Percentiles rank a stretch among this genome's conserved stretches.
Conservation (phyloP, 2,329 filamentous ascomycete species). For the Ophiocordyceps robertsii region DNA sequence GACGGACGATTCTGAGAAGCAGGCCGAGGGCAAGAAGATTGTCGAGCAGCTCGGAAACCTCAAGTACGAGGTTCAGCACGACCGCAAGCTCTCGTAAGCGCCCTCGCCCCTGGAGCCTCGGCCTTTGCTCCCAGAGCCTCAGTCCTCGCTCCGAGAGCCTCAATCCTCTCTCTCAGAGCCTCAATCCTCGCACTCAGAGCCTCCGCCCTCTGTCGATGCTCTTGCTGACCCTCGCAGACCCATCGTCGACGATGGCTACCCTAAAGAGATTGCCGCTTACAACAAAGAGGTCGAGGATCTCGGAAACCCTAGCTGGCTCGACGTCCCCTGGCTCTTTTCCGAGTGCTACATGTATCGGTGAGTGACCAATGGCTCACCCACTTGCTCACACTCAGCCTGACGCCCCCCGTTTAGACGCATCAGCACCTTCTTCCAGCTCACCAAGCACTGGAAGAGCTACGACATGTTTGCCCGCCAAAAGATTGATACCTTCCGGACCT, state of each 20-base stretch:
- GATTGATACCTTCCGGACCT: conserved; percentile 82
- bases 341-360: conserved; percentile 91
- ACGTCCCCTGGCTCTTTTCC: conserved; percentile 74
- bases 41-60: conserved; percentile 65
- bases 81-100: conserved; percentile 60
- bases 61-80: conserved; percentile 92
- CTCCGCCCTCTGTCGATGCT: neutral
- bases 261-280: conserved; percentile 72
- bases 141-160: too few relatives aligned
- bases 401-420: conserved; percentile 43
- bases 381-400: neutral
- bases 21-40: conserved; percentile 74
- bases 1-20: conserved; percentile 47
- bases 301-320: conserved; percentile 67
- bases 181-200: too few relatives aligned
- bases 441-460: conserved; percentile 75
- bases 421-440: conserved; percentile 62
- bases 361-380: conserved; percentile 7
- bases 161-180: too few relatives aligned
- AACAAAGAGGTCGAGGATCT: conserved; percentile 72
- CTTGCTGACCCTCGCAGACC: conserved; percentile 33
- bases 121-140: too few relatives aligned
- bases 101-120: too few relatives aligned
- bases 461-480: conserved; percentile 87
- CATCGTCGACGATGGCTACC: conserved; percentile 60